Evolutionary conservation across 768 basidiomycete genomes (phyloP), one percentile per base, ranked within the genome.

Genomic region (Lentinus brumalis): DNA sequence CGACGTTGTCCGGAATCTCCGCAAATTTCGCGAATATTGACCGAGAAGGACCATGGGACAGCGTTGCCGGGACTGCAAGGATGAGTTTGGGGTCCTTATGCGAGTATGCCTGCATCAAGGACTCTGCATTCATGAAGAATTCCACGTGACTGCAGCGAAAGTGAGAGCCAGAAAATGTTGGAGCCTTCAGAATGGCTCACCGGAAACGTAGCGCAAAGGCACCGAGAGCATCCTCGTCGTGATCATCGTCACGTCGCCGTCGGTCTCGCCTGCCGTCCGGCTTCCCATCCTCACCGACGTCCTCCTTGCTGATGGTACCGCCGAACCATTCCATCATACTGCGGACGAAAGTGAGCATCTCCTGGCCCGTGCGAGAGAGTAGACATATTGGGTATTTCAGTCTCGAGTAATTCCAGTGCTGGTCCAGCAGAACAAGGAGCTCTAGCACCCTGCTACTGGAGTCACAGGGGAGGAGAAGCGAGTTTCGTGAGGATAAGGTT

Each of bases 321-420:
- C 97, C 97, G 63, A 99, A 86, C 94, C 96, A 98, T 72, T 98
- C 97, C 85, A 97, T 96, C 91, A 98, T 90, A 79, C 92, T 96
- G 60, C 95, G 79, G 30, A 97, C 92, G 69, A 95, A 94, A 1
- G 91, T 89, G 39, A 97, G 75, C 89, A 97, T 96, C 74, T 99
- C 96, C 62, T 88, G 85, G 2, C 90, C 94, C 6, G 94, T 96
- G 38, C 89, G 83, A 50, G 92, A 92, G 41, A 98, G 82, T n/a
- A 99, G 83, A 72, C 96, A 98, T 39, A 99, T 92, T 0, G 96
- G 97, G 73, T 83, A 91, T 71, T 84, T 84, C 52, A 90, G 83
- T 46, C 86, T 85, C 0, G 91, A 91, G 73, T 86, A 98, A 59
- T 89, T 89, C 97, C 97, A 99, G 70, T 98, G 95, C 69, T 98